A percentile compares a stretch with the other conserved stretches of the same genome.
These are phyloP conservation scores for Chrysoporthe austroafricana DNA, from an alignment of 2,329 filamentous ascomycete species.

Conservation along the genomic window DNA sequence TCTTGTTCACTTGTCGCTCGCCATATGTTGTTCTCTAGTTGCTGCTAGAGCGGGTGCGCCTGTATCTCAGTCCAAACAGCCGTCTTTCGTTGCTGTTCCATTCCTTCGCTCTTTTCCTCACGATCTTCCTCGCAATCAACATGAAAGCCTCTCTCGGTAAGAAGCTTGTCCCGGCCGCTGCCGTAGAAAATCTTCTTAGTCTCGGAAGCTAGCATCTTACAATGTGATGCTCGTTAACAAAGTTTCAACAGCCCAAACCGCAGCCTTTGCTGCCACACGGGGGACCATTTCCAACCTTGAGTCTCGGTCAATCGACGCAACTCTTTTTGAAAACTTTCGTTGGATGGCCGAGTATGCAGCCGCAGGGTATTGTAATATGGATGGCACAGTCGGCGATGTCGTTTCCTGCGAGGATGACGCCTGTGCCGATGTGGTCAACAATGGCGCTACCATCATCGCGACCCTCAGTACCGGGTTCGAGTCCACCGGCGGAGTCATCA, in stretches of 20 bases:
- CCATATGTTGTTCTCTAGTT: background rate
- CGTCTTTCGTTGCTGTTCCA: background rate
- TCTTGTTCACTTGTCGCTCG: background rate
- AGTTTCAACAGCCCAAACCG: background rate
- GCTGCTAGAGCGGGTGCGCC: background rate
- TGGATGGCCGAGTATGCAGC: conserved; percentile 32
- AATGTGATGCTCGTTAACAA: background rate
- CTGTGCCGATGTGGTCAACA: conserved; percentile 31
- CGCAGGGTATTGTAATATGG: conserved; percentile 34
- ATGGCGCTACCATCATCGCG: conserved; percentile 26
- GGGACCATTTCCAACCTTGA: background rate
- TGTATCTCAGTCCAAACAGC: background rate
- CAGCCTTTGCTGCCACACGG: conserved; percentile 8
- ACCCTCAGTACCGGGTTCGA: conserved; percentile 29
- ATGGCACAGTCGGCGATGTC: conserved; percentile 20
- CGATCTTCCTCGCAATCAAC: too few relatives aligned
- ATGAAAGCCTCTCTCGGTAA: background rate
- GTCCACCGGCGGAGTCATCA: conserved; percentile 31
- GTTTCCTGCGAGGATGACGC: conserved; percentile 30
- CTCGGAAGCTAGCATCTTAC: too few relatives aligned
- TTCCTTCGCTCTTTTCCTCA: background rate
- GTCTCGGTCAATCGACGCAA: background rate
- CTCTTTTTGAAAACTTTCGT: conserved; percentile 29
- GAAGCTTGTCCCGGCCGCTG: too few relatives aligned
- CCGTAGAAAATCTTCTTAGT: background rate